Evolutionary conservation across 306 rosid species (phyloP).

Genomic region (Sicyos edulis): DNA sequence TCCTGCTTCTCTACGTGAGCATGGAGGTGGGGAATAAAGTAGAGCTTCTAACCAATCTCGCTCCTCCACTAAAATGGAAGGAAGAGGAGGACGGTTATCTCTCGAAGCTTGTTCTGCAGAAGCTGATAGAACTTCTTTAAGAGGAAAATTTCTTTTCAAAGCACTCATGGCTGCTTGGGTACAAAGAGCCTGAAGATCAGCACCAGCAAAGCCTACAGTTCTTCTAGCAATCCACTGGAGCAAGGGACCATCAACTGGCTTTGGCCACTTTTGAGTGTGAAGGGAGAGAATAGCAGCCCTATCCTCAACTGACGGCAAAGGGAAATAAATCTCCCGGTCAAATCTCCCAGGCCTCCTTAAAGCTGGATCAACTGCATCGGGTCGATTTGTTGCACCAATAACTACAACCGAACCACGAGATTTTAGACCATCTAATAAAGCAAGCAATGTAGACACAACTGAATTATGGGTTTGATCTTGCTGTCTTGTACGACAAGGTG

Average conservation of each 20-base stretch:
- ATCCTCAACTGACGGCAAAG: constrained; percentile 80
- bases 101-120: constrained; percentile 49
- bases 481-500: constrained; percentile 81
- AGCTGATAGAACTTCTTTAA: constrained; percentile 62
- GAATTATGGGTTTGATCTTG: constrained; percentile 99
- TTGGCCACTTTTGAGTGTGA: constrained; percentile 96
- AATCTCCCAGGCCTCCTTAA: constrained; percentile 95
- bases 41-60: constrained; percentile 96
- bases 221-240: constrained; percentile 75
- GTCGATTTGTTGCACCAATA: constrained; percentile 97
- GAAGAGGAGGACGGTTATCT: constrained; percentile 56
- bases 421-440: constrained; percentile 90
- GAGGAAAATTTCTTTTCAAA: constrained; percentile 89
- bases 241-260: constrained; percentile 65
- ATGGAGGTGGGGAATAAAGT: constrained; percentile 64
- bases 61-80: constrained; percentile 86
- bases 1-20: constrained; percentile 92
- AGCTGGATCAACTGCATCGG: constrained; percentile 95
- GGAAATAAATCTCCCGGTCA: constrained; percentile 93
- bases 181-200: constrained; percentile 98
- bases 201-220: constrained; percentile 95
- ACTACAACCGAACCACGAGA: constrained; percentile 96
- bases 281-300: constrained; percentile 93
- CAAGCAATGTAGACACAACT: constrained; percentile 96
- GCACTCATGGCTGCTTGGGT: constrained; percentile 90